Evolutionary conservation across 257 asterid species (phyloP).

Genomic region (Knoxia roxburghii): DNA sequence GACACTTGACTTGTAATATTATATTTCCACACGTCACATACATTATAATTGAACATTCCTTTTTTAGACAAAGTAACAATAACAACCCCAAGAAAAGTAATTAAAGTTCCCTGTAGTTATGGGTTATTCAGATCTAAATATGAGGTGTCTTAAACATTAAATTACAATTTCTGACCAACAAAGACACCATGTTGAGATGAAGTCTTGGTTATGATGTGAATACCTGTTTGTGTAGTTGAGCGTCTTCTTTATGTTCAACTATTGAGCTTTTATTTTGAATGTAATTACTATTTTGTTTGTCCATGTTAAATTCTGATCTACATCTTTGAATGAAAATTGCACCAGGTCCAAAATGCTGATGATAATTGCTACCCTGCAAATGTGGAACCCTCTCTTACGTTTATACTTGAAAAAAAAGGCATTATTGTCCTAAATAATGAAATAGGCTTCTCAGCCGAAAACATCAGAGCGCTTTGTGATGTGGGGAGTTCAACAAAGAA

Average conservation of each 20-base stretch:
- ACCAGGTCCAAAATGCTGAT: slow-evolving; percentile 97
- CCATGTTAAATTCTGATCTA: neutral
- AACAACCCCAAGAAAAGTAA: neutral
- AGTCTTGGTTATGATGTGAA: neutral
- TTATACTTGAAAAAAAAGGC: slow-evolving; percentile 78
- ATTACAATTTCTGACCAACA: neutral
- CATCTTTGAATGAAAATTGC: slow-evolving; percentile 7
- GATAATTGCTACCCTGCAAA: slow-evolving; percentile 66
- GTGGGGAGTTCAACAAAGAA: slow-evolving; percentile 91
- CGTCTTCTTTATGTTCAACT: neutral
- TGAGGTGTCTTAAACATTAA: neutral
- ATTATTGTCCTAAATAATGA: slow-evolving; percentile 79
- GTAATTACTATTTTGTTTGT: neutral
- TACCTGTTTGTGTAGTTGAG: neutral
- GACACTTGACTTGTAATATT: neutral
- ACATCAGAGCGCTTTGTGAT: slow-evolving; percentile 93
- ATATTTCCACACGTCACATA: neutral
- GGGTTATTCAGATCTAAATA: neutral
- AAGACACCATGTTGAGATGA: neutral
- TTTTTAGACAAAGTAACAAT: neutral
- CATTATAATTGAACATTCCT: neutral
- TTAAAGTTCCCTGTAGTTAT: neutral
- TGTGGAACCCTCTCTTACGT: slow-evolving; percentile 80
- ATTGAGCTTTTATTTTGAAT: neutral
- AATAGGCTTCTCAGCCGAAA: slow-evolving; percentile 69